A percentile compares a stretch with the other conserved stretches of the same genome.
phyloP scores from a whole-genome alignment of 768 basidiomycete species.

The Auriscalpium orientale region DNA sequence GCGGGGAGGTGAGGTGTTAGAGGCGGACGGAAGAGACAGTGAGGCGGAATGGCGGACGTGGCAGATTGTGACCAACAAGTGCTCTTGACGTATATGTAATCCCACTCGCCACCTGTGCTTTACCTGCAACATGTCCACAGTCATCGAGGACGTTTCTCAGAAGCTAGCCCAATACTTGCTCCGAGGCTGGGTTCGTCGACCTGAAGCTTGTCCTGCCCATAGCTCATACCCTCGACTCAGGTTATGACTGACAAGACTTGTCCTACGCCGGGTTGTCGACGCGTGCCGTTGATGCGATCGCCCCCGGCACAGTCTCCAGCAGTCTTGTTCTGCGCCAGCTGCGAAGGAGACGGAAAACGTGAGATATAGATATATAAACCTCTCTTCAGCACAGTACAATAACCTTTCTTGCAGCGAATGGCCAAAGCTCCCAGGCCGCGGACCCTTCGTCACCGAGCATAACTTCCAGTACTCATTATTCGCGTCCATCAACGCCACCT shows the following conservation, averaged over 20 bases:
- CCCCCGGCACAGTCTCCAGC: slow-evolving; percentile 40
- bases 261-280: slow-evolving; percentile 41
- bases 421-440: neutral
- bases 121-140: slow-evolving; percentile 34
- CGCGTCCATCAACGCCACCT: slow-evolving; percentile 67
- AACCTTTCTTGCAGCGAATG: slow-evolving; percentile 1
- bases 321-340: slow-evolving; percentile 55
- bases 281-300: slow-evolving; percentile 68
- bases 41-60: neutral
- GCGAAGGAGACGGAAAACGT: slow-evolving; percentile 36
- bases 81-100: neutral
- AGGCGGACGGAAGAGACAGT: neutral
- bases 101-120: neutral
- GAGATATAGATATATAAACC: slow-evolving; percentile 11
- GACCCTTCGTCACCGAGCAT: slow-evolving; percentile 27
- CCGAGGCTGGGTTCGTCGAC: slow-evolving; percentile 59
- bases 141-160: slow-evolving; percentile 46
- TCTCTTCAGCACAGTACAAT: neutral
- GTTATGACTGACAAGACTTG: slow-evolving; percentile 63
- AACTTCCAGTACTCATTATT: slow-evolving; percentile 44
- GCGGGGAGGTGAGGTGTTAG: neutral
- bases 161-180: slow-evolving; percentile 66
- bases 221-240: slow-evolving; percentile 23
- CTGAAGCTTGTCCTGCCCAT: neutral
- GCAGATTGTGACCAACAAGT: neutral